Percentiles rank a stretch among this genome's conserved stretches.
phyloP scores from a whole-genome alignment of 179 eudicot species.

The Camellia oleifera region DNA sequence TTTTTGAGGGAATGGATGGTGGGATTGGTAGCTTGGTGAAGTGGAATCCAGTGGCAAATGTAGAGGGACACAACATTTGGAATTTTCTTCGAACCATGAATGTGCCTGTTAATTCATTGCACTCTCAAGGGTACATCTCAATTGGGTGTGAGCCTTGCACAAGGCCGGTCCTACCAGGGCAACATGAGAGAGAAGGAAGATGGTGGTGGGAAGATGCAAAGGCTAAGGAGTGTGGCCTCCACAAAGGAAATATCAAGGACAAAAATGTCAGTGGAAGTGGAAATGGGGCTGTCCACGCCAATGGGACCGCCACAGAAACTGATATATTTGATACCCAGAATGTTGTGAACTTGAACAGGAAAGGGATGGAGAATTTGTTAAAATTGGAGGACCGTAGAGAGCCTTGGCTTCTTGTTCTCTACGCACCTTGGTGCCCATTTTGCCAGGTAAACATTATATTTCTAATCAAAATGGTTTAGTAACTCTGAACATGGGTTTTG shows the following conservation, averaged over 20 bases:
- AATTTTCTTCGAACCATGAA: slow-evolving; percentile 77
- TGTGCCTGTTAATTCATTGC: slow-evolving; percentile 82
- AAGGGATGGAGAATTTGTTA: slow-evolving; percentile 77
- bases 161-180: slow-evolving; percentile 80
- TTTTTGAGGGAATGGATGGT: slow-evolving; percentile 81
- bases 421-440: slow-evolving; percentile 92
- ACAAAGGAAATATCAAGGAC: slow-evolving; percentile 82
- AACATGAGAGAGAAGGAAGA: slow-evolving; percentile 92
- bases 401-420: slow-evolving; percentile 81
- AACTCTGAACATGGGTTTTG: not conserved
- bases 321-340: slow-evolving; percentile 57
- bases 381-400: slow-evolving; percentile 62
- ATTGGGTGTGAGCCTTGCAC: slow-evolving; percentile 98
- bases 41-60: slow-evolving; percentile 88
- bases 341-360: slow-evolving; percentile 56
- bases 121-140: slow-evolving; percentile 73
- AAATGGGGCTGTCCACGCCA: slow-evolving; percentile 31
- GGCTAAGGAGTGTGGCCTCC: slow-evolving; percentile 97
- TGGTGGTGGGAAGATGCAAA: slow-evolving; percentile 99
- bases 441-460: slow-evolving; percentile 55
- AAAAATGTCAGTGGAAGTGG: slow-evolving; percentile 30
- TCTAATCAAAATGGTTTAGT: not conserved
- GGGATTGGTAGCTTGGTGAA: slow-evolving; percentile 85
- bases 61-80: slow-evolving; percentile 73
- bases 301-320: slow-evolving; percentile 40